These are phyloP conservation scores for Phanerochaete sordida DNA, from an alignment of 768 basidiomycete species.

Conservation along the genomic window DNA sequence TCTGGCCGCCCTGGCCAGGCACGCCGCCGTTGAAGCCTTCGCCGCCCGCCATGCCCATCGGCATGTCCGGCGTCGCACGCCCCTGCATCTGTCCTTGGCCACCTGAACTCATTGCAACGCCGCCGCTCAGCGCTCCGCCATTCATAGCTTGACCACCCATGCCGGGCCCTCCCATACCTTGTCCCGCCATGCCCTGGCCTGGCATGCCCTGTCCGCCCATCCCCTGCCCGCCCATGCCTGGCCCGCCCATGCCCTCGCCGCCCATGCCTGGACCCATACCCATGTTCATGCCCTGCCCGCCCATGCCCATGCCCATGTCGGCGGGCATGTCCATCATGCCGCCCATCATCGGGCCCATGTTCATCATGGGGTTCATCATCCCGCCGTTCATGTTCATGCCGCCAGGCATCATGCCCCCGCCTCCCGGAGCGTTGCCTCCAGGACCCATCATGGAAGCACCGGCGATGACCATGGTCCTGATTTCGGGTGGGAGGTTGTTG, in stretches of 20 bases:
- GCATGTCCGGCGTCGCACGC: slow-evolving; percentile 19
- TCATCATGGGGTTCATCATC: slow-evolving; percentile 34
- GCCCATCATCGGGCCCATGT: slow-evolving; percentile 39
- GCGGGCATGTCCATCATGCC: slow-evolving; percentile 80
- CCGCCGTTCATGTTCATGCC: slow-evolving; percentile 31
- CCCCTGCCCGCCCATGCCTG: slow-evolving; percentile 35
- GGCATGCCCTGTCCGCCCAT: slow-evolving; percentile 14
- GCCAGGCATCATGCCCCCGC: slow-evolving; percentile 30
- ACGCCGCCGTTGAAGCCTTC: slow-evolving; percentile 36
- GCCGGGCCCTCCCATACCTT: slow-evolving; percentile 23
- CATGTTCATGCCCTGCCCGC: slow-evolving; percentile 30
- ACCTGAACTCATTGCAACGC: slow-evolving; percentile 17
- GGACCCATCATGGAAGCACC: slow-evolving; percentile 76
- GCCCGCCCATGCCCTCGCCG: slow-evolving; percentile 35
- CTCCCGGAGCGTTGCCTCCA: slow-evolving; percentile 43
- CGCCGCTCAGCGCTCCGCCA: slow-evolving; percentile 16
- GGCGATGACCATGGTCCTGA: slow-evolving; percentile 86
- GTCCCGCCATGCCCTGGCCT: slow-evolving; percentile 13
- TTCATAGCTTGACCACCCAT: slow-evolving; percentile 18
- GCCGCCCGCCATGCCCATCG: slow-evolving; percentile 32
- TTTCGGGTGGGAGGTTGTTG: slow-evolving; percentile 71
- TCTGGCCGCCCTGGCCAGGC: slow-evolving; percentile 49
- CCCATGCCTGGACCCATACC: slow-evolving; percentile 48
- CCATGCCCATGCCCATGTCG: slow-evolving; percentile 40
- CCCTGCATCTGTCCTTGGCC: slow-evolving; percentile 12